These are phyloP conservation scores for Boletus coccyginus DNA, from an alignment of 768 basidiomycete species.

Conservation along the genomic window DNA sequence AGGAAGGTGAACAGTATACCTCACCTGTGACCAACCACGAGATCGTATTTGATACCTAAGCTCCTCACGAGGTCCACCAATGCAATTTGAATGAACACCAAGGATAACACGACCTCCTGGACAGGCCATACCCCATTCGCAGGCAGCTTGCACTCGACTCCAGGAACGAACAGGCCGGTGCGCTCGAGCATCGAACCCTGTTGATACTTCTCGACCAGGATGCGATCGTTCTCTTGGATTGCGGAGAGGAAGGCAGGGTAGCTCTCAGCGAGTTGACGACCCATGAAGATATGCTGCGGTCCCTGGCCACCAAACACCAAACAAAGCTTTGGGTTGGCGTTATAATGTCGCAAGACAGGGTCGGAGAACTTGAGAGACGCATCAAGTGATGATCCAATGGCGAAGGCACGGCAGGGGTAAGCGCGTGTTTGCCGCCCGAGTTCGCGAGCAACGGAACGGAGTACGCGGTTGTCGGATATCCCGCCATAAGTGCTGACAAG, in stretches of 20 bases:
- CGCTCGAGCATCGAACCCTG: conserved; percentile 33
- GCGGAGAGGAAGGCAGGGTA: conserved; percentile 32
- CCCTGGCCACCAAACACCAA: conserved; percentile 37
- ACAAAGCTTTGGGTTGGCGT: conserved; percentile 29
- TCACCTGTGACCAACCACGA: conserved; percentile 35
- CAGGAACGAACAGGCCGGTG: conserved; percentile 33
- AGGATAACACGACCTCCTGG: conserved; percentile 31
- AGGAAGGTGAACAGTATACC: background rate
- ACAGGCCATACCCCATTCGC: conserved; percentile 32
- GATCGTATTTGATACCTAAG: conserved; percentile 32
- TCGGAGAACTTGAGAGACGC: conserved; percentile 29
- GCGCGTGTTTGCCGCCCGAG: conserved; percentile 30
- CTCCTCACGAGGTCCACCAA: conserved; percentile 32
- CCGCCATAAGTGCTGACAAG: conserved; percentile 16
- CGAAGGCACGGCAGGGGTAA: conserved; percentile 27
- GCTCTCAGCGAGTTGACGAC: conserved; percentile 33
- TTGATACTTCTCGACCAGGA: conserved; percentile 25
- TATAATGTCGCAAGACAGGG: conserved; percentile 23
- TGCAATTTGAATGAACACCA: conserved; percentile 34
- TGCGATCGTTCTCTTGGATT: conserved; percentile 32
- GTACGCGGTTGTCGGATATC: conserved; percentile 18
- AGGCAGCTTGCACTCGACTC: conserved; percentile 19
- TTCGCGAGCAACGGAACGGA: conserved; percentile 29
- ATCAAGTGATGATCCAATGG: conserved; percentile 22
- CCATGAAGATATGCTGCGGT: conserved; percentile 36